phyloP scores from a whole-genome alignment of 768 basidiomycete species.

The Collybia sp. region DNA sequence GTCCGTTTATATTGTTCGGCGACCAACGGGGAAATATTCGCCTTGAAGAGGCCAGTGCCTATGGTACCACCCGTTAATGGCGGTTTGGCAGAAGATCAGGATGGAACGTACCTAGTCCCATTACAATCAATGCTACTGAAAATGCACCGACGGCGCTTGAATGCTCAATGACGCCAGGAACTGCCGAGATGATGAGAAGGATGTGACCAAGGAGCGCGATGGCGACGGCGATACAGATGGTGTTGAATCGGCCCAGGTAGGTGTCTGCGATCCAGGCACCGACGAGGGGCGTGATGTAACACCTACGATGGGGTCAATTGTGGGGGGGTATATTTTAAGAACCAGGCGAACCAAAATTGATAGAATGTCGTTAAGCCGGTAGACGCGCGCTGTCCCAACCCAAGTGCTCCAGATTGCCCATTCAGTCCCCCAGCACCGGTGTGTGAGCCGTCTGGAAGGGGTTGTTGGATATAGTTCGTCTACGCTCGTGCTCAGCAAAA shows the following conservation, averaged over 20 bases:
- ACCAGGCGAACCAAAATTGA: constrained; percentile 51
- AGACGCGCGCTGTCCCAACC: constrained; percentile 61
- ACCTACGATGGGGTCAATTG: constrained; percentile 32
- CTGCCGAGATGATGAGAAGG: constrained; percentile 59
- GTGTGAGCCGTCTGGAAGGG: constrained; percentile 56
- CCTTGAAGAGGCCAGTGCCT: constrained; percentile 71
- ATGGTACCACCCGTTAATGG: constrained; percentile 7
- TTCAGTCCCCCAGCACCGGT: constrained; percentile 54
- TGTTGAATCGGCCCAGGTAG: constrained; percentile 71
- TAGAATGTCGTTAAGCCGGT: constrained; percentile 72
- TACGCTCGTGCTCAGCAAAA: constrained; percentile 11
- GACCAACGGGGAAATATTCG: constrained; percentile 72
- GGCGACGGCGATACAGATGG: constrained; percentile 54
- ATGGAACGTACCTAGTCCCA: constrained; percentile 34
- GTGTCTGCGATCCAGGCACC: constrained; percentile 76
- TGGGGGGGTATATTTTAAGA: not conserved
- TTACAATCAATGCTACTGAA: constrained; percentile 56
- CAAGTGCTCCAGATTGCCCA: constrained; percentile 67
- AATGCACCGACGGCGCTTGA: constrained; percentile 48
- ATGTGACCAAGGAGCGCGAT: constrained; percentile 62
- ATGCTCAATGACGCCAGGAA: constrained; percentile 62
- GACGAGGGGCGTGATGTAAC: constrained; percentile 59
- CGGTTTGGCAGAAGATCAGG: not conserved
- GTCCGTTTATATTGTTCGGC: constrained; percentile 70
- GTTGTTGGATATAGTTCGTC: constrained; percentile 76